These are phyloP conservation scores for Sporobolomyces roseus DNA, from an alignment of 768 basidiomycete species.

Conservation along the genomic window DNA sequence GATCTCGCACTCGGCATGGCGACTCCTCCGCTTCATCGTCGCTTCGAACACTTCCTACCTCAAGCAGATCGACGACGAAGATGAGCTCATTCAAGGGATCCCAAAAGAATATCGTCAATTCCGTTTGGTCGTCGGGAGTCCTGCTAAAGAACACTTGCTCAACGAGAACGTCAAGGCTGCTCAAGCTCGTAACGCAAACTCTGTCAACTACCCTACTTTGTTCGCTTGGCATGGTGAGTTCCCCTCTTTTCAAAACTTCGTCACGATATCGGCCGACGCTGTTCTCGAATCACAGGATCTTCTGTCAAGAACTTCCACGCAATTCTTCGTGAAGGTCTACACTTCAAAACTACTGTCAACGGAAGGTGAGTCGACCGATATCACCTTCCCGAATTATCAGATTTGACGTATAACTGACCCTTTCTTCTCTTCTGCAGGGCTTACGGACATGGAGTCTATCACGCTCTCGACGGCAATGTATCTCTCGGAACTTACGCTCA, in stretches of 20 bases:
- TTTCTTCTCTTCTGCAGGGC: conserved; percentile 48
- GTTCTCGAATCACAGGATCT: too few relatives aligned
- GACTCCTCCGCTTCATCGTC: conserved; percentile 59
- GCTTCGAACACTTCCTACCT: conserved; percentile 70
- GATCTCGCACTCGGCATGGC: conserved; percentile 63
- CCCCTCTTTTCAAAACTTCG: too few relatives aligned
- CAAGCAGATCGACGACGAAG: conserved; percentile 59
- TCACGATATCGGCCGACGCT: too few relatives aligned
- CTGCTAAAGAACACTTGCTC: conserved; percentile 68
- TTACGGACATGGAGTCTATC: conserved; percentile 67
- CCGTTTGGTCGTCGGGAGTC: conserved; percentile 66
- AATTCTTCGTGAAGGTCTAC: conserved; percentile 67
- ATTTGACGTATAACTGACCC: neutral
- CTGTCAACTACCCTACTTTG: conserved; percentile 52
- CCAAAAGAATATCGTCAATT: conserved; percentile 63
- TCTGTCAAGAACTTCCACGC: conserved; percentile 65
- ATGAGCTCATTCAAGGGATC: conserved; percentile 59
- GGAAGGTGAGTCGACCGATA: conserved; percentile 51
- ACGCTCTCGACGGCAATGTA: conserved; percentile 21
- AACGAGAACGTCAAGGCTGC: conserved; percentile 54
- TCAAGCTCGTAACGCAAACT: conserved; percentile 51
- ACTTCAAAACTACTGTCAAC: conserved; percentile 58
- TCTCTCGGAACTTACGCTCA: conserved; percentile 42
- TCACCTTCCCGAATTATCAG: too few relatives aligned
- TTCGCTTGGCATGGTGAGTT: conserved; percentile 67